These are phyloP conservation scores for Klebsormidium nitens DNA, from an alignment of 139 green algal genomes.

Conservation along the genomic window DNA sequence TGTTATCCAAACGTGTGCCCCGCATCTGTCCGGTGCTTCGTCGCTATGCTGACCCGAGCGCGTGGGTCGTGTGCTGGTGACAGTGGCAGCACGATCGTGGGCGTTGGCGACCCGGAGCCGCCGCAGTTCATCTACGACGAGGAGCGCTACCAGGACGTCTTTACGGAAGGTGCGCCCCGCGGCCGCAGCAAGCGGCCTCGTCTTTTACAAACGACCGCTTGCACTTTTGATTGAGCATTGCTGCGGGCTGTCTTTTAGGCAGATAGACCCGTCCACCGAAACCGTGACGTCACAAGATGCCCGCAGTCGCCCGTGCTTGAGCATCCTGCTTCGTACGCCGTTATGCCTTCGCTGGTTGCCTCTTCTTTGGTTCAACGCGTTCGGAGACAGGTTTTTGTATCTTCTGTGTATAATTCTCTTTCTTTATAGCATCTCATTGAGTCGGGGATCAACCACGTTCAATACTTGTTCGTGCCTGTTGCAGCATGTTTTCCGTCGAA, in stretches of 20 bases:
- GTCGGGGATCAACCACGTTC: background rate
- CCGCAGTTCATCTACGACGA: slow-evolving; percentile 40
- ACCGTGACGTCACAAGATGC: too few species aligned
- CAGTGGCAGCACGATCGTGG: slow-evolving; percentile 44
- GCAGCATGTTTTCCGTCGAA: slow-evolving; percentile 4
- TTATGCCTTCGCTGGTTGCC: background rate
- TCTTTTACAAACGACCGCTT: too few species aligned
- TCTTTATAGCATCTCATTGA: too few species aligned
- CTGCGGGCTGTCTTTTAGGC: background rate
- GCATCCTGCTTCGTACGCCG: background rate
- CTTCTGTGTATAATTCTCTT: too few species aligned
- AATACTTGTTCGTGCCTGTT: slow-evolving; percentile 4
- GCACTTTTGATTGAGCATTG: background rate
- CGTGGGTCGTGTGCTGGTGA: background rate
- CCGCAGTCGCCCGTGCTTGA: background rate
- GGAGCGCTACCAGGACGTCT: slow-evolving; percentile 28
- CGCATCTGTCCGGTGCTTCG: too few species aligned
- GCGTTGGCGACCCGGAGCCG: slow-evolving; percentile 24
- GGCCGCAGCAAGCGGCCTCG: too few species aligned
- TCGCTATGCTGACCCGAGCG: too few species aligned
- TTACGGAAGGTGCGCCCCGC: slow-evolving; percentile 33
- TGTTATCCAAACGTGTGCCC: too few species aligned
- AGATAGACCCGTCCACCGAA: background rate
- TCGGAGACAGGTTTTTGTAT: too few species aligned
- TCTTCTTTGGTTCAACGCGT: too few species aligned